phyloP scores from a whole-genome alignment of 192 early-diverging fungal genomes.

The Umbelopsis vinacea region DNA sequence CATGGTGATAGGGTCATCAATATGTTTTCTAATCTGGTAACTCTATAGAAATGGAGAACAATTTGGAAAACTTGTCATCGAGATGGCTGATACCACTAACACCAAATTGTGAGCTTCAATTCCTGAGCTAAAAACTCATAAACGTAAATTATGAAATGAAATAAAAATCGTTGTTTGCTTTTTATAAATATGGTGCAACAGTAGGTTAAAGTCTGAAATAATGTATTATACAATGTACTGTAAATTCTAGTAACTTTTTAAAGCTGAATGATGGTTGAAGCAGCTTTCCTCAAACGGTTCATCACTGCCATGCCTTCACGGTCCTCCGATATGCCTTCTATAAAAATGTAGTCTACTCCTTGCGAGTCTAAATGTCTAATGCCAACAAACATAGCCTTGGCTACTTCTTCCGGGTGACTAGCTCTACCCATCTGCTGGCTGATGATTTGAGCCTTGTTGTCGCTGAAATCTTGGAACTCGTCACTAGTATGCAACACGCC shows the following conservation, averaged over 20 bases:
- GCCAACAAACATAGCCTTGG: slow-evolving; percentile 77
- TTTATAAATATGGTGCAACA: not conserved
- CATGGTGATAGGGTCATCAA: not conserved
- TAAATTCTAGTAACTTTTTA: not conserved
- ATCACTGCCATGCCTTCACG: slow-evolving; percentile 95
- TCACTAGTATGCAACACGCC: slow-evolving; percentile 43
- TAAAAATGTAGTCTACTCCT: slow-evolving; percentile 76
- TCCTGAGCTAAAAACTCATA: not conserved
- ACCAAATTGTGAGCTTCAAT: slow-evolving; percentile 3
- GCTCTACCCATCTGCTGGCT: slow-evolving; percentile 42
- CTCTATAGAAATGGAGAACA: slow-evolving; percentile 35
- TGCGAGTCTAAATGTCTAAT: slow-evolving; percentile 77
- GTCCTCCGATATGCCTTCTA: slow-evolving; percentile 88
- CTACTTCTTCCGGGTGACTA: slow-evolving; percentile 65
- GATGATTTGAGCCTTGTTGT: slow-evolving; percentile 10
- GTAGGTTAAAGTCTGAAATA: no score
- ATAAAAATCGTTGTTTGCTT: not conserved
- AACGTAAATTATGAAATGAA: not conserved
- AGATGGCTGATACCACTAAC: slow-evolving; percentile 19
- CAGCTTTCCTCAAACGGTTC: slow-evolving; percentile 94
- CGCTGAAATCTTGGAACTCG: not conserved
- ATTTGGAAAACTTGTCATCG: slow-evolving; percentile 46
- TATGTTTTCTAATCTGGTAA: not conserved
- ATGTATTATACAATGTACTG: slow-evolving; percentile 3
- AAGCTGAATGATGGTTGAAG: slow-evolving; percentile 58